Base-by-base conservation (phyloP, 352 stramenopile species). In the Aphanomyces cochlioides region DNA sequence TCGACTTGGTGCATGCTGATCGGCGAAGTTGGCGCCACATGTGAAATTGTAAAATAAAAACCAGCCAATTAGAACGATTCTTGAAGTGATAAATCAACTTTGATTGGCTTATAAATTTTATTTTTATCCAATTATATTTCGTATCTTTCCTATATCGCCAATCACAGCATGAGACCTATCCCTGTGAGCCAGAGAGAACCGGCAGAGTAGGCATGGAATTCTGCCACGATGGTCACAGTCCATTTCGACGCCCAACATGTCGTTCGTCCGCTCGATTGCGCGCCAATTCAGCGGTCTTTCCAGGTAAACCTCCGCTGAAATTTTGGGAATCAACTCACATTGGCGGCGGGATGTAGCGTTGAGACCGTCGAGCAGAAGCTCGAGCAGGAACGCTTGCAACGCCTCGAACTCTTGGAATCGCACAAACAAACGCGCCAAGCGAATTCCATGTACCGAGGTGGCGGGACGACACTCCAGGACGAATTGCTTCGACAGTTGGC, bases 261-360 rank as follows among this genome's bases (percentile, higher is more conserved):
- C 64, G 8, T 70, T 70, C 36, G 64, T 70, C 64, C 36, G 53
- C n/a, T 60, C 64, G 17, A 47, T 70, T 39, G 64, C 56, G 17
- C 64, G 64, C 15, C 64, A 70, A 34, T 70, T 70, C 54, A 70
- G 64, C 48, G 64, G 64, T 50, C 21, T 37, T 10, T 70, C 64
- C 0, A 70, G 64, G 64, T 70, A 63, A 21, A 4, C 21, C 12
- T 12, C 5, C 5, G 13, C n/a, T 10, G 12, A 47, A 8, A 8
- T 17, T 5, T 17, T 15, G 10, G 10, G 3, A 10, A 15, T 36
- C 12, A 3, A 7, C 10, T 67, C 39, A 43, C 15, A n/a, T 21
- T 7, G 6, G 45, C 19, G n/a, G n/a, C 36, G 7, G 17, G 0
- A 17, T 63, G 63, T 63, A 70, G 64, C 54, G 61, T 70, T 47